Evolutionary conservation across 176 grass and related monocot genomes (phyloP), one percentile per base, ranked within the genome.

Genomic region (Neostapfia colusana): DNA sequence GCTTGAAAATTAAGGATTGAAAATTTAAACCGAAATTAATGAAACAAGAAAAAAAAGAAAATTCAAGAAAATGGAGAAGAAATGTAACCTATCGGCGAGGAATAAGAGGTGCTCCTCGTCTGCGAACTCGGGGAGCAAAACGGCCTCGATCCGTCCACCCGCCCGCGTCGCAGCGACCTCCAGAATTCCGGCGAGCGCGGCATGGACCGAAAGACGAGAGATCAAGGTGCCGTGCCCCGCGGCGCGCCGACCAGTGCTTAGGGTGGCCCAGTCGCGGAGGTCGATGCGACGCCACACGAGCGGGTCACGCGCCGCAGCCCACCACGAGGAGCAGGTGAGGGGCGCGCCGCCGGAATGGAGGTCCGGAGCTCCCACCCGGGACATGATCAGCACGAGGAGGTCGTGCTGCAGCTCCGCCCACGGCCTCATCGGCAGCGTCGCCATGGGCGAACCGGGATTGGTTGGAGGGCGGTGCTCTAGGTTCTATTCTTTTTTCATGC

Each of bases 351-450:
- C 85, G 25, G 23, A 72, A 36, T 89, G 73, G 35, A 89, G 87
- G 17, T 79, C 86, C 31, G 72, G 73, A 13, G 66, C 68, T 15
- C 87, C 87, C 26, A 89, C 65, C 38, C 84, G 82, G 31, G 48
- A 53, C 63, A 93, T 77, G 81, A 93, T 93, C 63, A 46, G 1
- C 63, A 79, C 87, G 6, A 93, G 81, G 23, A 93, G 81, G 48
- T 89, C 90, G 44, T 71, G 81, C 62, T 78, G 85, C 46, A 93
- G 62, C 70, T 86, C 84, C 63, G 74, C 90, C 90, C 90, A 93
- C n/a, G 76, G 28, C n/a, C 76, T 64, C 43, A 59, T 35, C 76
- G 76, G 45, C 65, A 76, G 46, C 70, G 48, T 69, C 76, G 81
- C 76, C 86, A 84, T 84, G 74, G 73, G 55, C 57, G 70, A 54